phyloP scores from a whole-genome alignment of 208 protist species.

The Trypanosoma boissoni region DNA sequence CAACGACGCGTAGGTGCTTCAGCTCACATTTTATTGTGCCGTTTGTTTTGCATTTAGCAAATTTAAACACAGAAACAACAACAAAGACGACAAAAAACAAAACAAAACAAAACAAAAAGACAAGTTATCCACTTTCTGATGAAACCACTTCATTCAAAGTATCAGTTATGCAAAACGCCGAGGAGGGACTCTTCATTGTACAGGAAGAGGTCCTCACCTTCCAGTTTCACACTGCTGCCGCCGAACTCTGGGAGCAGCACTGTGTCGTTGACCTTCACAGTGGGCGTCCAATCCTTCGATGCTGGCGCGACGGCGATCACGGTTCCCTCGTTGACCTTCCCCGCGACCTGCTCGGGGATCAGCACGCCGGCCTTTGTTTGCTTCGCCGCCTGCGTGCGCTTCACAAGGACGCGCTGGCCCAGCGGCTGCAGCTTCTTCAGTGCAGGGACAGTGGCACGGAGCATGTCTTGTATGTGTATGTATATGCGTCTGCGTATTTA shows the following conservation, averaged over 20 bases:
- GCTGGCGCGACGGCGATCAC: constrained; percentile 86
- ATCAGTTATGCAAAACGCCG: constrained; percentile 75
- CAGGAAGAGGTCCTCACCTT: constrained; percentile 92
- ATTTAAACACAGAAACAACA: too few species aligned
- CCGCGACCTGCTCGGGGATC: constrained; percentile 90
- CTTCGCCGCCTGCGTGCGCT: constrained; percentile 81
- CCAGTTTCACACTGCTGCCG: constrained; percentile 84
- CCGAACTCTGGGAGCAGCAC: constrained; percentile 91
- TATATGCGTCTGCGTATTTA: background rate
- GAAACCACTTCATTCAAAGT: too few species aligned
- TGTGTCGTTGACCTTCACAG: constrained; percentile 86
- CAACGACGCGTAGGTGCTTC: too few species aligned
- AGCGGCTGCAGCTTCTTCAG: constrained; percentile 91
- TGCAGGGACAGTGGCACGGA: constrained; percentile 19
- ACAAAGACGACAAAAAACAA: too few species aligned
- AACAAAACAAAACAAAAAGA: too few species aligned
- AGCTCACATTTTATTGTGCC: too few species aligned
- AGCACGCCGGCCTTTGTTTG: constrained; percentile 93
- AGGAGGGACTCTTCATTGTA: constrained; percentile 88
- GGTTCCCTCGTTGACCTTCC: constrained; percentile 92
- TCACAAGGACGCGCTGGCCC: constrained; percentile 88
- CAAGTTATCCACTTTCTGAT: too few species aligned
- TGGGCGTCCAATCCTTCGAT: constrained; percentile 89
- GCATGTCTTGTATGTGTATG: background rate
- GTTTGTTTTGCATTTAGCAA: too few species aligned